Percentiles rank a stretch among this genome's conserved stretches.
Evolutionary conservation across 306 rosid species (phyloP).

Genomic region (Corylus avellana): DNA sequence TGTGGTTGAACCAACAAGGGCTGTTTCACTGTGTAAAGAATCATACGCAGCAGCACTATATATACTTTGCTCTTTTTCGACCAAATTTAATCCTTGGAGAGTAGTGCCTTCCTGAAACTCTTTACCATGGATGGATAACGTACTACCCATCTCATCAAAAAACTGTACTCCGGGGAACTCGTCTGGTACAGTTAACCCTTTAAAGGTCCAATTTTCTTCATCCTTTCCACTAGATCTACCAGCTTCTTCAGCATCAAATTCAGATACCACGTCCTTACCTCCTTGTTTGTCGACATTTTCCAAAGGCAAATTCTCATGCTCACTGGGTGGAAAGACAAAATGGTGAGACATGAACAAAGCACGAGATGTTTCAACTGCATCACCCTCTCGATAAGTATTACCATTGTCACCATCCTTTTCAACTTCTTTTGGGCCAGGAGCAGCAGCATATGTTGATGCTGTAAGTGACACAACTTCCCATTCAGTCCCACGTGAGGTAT

Average conservation of each 20-base stretch:
- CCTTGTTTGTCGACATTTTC: constrained; percentile 55
- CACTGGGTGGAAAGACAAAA: constrained; percentile 82
- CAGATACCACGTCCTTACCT: constrained; percentile 46
- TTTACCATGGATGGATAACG: constrained; percentile 50
- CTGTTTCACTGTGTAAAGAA: constrained; percentile 56
- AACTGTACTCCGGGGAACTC: constrained; percentile 57
- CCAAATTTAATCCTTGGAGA: constrained; percentile 51
- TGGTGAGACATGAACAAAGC: constrained; percentile 89
- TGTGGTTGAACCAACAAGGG: constrained; percentile 38
- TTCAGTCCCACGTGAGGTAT: constrained; percentile 70
- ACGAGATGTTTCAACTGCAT: constrained; percentile 68
- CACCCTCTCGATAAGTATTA: constrained; percentile 32
- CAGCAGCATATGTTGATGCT: constrained; percentile 88
- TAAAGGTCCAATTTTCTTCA: constrained; percentile 51
- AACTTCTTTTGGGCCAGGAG: constrained; percentile 66
- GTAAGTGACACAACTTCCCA: constrained; percentile 99
- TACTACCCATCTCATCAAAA: constrained; percentile 51
- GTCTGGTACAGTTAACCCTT: constrained; percentile 57
- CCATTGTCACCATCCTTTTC: constrained; percentile 53
- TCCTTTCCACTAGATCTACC: constrained; percentile 59
- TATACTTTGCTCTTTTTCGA: constrained; percentile 52
- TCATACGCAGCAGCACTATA: constrained; percentile 48
- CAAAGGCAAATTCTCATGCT: constrained; percentile 84
- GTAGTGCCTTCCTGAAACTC: constrained; percentile 69
- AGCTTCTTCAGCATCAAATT: constrained; percentile 42